Percentiles rank a stretch among this genome's conserved stretches.
phyloP scores from a whole-genome alignment of 306 rosid species.

The Dicorynia guianensis region DNA sequence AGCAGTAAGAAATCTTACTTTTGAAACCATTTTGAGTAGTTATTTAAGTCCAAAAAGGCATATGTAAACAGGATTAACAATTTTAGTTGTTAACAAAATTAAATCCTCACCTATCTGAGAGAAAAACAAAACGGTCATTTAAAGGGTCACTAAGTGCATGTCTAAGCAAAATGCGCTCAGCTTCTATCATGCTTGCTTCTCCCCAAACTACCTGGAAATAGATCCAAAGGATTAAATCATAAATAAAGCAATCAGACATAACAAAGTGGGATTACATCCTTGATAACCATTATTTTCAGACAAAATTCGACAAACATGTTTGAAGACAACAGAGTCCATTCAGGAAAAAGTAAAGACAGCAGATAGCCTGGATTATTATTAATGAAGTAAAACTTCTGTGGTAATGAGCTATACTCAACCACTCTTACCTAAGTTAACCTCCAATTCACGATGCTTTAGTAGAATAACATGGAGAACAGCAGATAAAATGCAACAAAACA shows the following conservation, averaged over 20 bases:
- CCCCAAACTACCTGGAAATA: slow-evolving; percentile 97
- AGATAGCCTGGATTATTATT: not conserved
- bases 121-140: slow-evolving; percentile 92
- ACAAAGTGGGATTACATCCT: slow-evolving; percentile 7
- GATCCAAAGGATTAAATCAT: slow-evolving; percentile 39
- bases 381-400: not conserved
- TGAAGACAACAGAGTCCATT: slow-evolving; percentile 22
- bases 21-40: not conserved
- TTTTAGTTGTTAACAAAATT: slow-evolving; percentile 38
- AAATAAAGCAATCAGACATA: slow-evolving; percentile 40
- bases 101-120: slow-evolving; percentile 94
- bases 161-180: slow-evolving; percentile 83
- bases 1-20: not conserved
- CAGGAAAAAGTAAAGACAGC: slow-evolving; percentile 9
- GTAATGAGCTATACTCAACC: slow-evolving; percentile 5
- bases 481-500: not conserved
- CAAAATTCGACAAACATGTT: not conserved
- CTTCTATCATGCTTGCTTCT: slow-evolving; percentile 94
- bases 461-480: slow-evolving; percentile 4
- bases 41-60: slow-evolving; percentile 26
- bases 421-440: not conserved
- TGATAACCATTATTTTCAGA: slow-evolving; percentile 3
- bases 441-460: not conserved
- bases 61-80: slow-evolving; percentile 14
- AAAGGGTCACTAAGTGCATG: slow-evolving; percentile 87